phyloP scores from a whole-genome alignment of 768 basidiomycete species.

The Tulasnella sp. region DNA sequence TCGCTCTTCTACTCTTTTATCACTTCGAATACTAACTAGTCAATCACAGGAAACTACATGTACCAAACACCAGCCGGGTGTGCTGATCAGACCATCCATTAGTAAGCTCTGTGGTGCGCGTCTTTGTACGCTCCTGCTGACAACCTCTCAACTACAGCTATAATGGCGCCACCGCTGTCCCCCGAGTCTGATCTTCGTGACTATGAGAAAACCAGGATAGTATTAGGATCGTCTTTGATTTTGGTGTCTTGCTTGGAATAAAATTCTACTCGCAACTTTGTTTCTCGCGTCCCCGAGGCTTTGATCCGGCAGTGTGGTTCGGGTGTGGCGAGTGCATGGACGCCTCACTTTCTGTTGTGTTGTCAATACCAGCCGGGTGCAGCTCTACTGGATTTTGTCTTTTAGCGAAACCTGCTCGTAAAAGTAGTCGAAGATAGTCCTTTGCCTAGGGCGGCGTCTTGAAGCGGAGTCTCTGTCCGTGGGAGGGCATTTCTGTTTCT shows the following conservation, averaged over 20 bases:
- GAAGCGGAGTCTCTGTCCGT: neutral
- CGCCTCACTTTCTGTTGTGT: neutral
- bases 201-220: neutral
- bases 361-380: too few species aligned
- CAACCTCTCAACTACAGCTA: neutral
- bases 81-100: constrained; percentile 61
- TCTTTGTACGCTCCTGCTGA: neutral
- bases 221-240: neutral
- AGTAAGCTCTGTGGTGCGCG: constrained; percentile 43
- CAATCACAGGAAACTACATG: constrained; percentile 32
- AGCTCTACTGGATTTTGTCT: too few species aligned
- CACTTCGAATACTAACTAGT: constrained; percentile 42
- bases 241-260: neutral
- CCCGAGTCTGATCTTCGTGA: neutral
- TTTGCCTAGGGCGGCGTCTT: neutral
- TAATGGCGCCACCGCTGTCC: neutral
- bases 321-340: neutral
- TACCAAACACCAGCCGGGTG: constrained; percentile 60
- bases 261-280: neutral
- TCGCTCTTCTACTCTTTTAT: neutral
- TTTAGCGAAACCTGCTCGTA: neutral
- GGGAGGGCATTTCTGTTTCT: too few species aligned
- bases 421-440: too few species aligned
- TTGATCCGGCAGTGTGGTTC: neutral
- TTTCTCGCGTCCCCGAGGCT: neutral